Conservation (phyloP, 208 protist species). For the Trypanosoma lewisi region DNA sequence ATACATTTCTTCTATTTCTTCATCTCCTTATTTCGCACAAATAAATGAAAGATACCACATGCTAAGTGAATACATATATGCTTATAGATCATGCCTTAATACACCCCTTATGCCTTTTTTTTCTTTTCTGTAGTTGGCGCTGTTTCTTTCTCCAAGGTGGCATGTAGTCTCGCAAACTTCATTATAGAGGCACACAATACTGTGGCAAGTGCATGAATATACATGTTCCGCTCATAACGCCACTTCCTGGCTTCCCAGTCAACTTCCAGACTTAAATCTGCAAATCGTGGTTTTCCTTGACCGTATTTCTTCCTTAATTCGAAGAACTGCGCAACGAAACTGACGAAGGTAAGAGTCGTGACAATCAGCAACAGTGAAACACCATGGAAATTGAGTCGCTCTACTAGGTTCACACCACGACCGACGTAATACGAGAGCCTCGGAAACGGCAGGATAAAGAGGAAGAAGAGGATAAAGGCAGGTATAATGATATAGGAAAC, state of each 20-base stretch:
- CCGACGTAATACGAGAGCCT: conserved; percentile 29
- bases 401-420: conserved; percentile 31
- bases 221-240: conserved; percentile 64
- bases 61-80: neutral
- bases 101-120: neutral
- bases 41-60: neutral
- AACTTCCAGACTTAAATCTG: conserved; percentile 55
- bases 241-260: conserved; percentile 63
- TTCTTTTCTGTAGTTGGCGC: neutral
- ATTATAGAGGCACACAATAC: conserved; percentile 53
- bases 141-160: conserved; percentile 4
- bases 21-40: neutral
- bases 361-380: conserved; percentile 37
- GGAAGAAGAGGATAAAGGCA: conserved; percentile 37
- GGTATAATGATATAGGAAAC: conserved; percentile 58
- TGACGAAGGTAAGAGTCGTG: conserved; percentile 33
- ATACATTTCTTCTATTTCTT: neutral
- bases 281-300: conserved; percentile 32
- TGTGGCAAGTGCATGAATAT: conserved; percentile 58
- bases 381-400: conserved; percentile 38
- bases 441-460: conserved; percentile 46
- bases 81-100: too few relatives aligned
- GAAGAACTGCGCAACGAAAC: conserved; percentile 47
- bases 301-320: conserved; percentile 48
- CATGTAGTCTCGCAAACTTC: conserved; percentile 30